Evolutionary conservation across 169 alveolate genomes (phyloP).

Genomic region (Cryptosporidium baileyi): DNA sequence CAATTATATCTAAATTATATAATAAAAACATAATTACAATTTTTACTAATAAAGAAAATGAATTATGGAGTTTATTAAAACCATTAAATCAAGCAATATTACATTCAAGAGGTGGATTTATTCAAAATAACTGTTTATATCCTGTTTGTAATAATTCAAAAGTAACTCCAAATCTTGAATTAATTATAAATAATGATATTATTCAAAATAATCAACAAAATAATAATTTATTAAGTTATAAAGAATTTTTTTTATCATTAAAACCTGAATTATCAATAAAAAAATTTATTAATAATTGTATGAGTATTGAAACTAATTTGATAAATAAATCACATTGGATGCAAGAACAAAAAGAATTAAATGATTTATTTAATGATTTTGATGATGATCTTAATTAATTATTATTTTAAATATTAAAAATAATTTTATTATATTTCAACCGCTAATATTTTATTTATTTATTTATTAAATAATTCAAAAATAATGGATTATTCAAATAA

Average conservation of each 20-base stretch:
- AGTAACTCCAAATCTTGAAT: neutral
- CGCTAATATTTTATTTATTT: too few species aligned
- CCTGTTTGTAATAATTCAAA: constrained; percentile 37
- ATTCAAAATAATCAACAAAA: neutral
- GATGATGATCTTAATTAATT: neutral
- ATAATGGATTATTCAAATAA: too few species aligned
- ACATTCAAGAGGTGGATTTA: constrained; percentile 68
- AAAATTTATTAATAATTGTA: constrained; percentile 14
- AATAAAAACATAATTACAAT: neutral
- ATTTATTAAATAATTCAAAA: too few species aligned
- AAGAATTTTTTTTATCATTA: constrained; percentile 38
- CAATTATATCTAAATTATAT: neutral
- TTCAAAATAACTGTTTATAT: constrained; percentile 22
- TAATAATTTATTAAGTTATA: neutral
- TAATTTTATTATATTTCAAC: too few species aligned
- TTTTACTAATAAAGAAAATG: constrained; percentile 24
- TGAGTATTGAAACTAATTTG: neutral
- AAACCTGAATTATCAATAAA: constrained; percentile 35
- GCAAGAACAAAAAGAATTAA: constrained; percentile 18
- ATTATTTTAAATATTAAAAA: neutral
- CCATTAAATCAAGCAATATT: constrained; percentile 5
- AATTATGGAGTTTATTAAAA: constrained; percentile 22
- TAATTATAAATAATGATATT: neutral
- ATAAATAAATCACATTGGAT: constrained; percentile 16
- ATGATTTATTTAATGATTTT: neutral